Evolutionary conservation across 1,284 basidiomycete genomes (phyloP).

Genomic region (Sporisorium graminicola): DNA sequence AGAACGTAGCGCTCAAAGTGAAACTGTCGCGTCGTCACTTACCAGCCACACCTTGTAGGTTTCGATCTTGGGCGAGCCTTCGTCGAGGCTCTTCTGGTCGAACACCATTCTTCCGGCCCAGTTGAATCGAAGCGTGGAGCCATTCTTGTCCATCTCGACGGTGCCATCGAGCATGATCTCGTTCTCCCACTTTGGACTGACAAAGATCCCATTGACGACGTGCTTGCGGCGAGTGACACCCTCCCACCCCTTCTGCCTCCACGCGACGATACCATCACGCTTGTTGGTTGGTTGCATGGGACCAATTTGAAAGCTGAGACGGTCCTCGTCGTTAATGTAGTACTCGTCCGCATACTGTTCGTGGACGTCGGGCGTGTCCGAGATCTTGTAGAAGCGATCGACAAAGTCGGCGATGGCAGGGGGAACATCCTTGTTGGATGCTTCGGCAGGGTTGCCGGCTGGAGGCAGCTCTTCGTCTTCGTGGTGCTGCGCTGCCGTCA

Average conservation of each 20-base stretch:
- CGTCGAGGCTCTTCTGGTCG: constrained; percentile 36
- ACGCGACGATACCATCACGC: constrained; percentile 34
- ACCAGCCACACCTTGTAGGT: constrained; percentile 55
- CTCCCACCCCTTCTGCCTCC: constrained; percentile 51
- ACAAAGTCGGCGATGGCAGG: constrained; percentile 39
- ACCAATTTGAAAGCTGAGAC: constrained; percentile 52
- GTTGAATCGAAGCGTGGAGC: constrained; percentile 38
- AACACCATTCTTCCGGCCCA: constrained; percentile 59
- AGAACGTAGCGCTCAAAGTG: neutral
- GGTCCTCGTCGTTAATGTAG: constrained; percentile 33
- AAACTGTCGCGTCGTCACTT: constrained; percentile 10
- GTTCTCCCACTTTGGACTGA: constrained; percentile 43
- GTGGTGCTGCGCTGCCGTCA: constrained; percentile 16
- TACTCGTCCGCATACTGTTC: constrained; percentile 41
- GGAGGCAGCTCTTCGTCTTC: constrained; percentile 36
- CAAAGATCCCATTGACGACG: constrained; percentile 45
- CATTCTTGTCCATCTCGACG: constrained; percentile 55
- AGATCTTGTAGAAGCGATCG: constrained; percentile 43
- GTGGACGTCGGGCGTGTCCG: constrained; percentile 46
- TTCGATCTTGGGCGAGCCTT: constrained; percentile 42
- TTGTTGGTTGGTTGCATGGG: constrained; percentile 47
- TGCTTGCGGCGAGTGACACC: constrained; percentile 48
- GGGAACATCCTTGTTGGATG: constrained; percentile 34
- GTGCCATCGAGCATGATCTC: constrained; percentile 56
- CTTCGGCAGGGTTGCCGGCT: constrained; percentile 32